Evolutionary conservation across 768 basidiomycete species (phyloP), one percentile per base, ranked within the genome.

Genomic region (Mrakia blollopis): DNA sequence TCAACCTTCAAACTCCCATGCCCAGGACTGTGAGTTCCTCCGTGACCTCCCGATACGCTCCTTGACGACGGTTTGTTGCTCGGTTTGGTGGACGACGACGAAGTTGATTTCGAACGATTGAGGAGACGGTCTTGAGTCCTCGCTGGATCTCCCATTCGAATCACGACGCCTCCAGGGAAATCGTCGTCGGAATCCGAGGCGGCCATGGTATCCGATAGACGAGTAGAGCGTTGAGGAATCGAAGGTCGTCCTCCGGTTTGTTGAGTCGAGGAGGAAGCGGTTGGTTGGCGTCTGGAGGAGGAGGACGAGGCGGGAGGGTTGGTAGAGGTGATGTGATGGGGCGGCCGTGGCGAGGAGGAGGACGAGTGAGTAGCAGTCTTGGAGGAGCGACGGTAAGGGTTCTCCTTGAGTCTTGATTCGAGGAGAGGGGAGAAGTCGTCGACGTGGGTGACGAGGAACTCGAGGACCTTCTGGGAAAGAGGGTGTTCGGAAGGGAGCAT

Each of bases 371-470:
- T 65, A 14, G 13, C 44, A n/a, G n/a, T n/a, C 23, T 61, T 65
- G 11, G n/a, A 18, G 37, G 21, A 28, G 41, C 50, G 62, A 25
- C 77, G 77, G 30, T 78, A 78, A 30, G 77, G 77, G 28, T 78
- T 78, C 37, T 47, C 62, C 61, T 74, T 57, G 37, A 78, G 72
- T 4, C 77, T 54, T 10, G 73, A 70, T 35, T 74, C 67, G 13
- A 78, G 67, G 30, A 78, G 67, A 50, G 77, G 85, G 87, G 96
- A 88, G 84, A 99, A 99, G 88, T 91, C 91, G 81, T 96, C 94
- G 82, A 98, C 95, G 79, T 98, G 91, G n/a, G 89, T 91, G 80
- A 99, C 97, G 73, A 99, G 86, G 83, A 97, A 98, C 82, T 98
- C 94, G 70, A 99, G 87, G 39, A 98, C 95, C 75, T 87, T 86